Evolutionary conservation across 805 yeast genomes (phyloP).

Genomic region (Kuraishia piskuri): DNA sequence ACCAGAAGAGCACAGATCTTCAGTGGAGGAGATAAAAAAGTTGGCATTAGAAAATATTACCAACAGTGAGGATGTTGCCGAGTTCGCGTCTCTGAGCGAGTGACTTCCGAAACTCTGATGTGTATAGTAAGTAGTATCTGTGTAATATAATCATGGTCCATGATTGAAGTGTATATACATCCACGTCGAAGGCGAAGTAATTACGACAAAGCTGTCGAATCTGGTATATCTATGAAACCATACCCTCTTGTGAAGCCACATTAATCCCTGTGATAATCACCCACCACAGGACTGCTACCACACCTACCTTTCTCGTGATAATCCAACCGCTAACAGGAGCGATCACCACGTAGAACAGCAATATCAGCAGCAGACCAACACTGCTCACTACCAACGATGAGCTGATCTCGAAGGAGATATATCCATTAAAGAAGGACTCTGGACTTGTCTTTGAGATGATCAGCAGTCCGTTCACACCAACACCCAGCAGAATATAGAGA

Average conservation of each 20-base stretch:
- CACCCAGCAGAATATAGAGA: constrained; percentile 37
- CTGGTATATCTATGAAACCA: not conserved
- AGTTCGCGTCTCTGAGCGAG: not conserved
- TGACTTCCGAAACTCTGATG: not conserved
- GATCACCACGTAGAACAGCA: constrained; percentile 26
- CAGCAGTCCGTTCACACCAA: constrained; percentile 37
- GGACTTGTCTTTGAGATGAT: constrained; percentile 10
- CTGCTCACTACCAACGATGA: constrained; percentile 28
- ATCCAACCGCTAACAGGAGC: constrained; percentile 40
- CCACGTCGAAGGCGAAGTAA: too few relatives aligned
- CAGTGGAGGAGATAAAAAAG: not conserved
- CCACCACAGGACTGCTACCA: constrained; percentile 23
- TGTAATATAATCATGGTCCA: not conserved
- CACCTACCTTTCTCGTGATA: constrained; percentile 33
- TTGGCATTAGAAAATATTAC: not conserved
- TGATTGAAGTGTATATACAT: too few relatives aligned
- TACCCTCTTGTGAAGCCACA: constrained; percentile 3
- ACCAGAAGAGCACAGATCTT: not conserved
- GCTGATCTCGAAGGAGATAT: constrained; percentile 29
- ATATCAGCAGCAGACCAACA: constrained; percentile 28
- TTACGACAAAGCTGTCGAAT: too few relatives aligned
- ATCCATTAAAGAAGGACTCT: not conserved
- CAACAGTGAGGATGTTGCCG: not conserved
- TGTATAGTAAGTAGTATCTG: too few relatives aligned
- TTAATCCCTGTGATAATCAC: constrained; percentile 13